phyloP scores from a whole-genome alignment of 768 basidiomycete species.

The Naganishia randhawae region DNA sequence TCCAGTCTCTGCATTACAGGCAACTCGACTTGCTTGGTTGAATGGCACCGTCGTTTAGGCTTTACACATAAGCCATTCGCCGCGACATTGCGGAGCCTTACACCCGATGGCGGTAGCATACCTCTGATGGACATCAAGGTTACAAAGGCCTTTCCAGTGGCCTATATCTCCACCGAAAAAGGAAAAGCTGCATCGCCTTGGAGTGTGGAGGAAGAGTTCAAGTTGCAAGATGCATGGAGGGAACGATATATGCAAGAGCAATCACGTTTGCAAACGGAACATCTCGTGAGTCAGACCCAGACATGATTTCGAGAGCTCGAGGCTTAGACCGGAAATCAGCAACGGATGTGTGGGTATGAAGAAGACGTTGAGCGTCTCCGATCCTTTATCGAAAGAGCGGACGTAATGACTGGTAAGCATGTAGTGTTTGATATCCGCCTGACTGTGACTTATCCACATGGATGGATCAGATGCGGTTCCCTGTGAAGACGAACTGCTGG shows the following conservation, averaged over 20 bases:
- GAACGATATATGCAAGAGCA: constrained; percentile 28
- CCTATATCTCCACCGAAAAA: constrained; percentile 68
- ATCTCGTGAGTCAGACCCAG: neutral
- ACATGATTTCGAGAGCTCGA: neutral
- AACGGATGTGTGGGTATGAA: constrained; percentile 23
- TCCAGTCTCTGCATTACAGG: constrained; percentile 67
- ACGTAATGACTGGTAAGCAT: constrained; percentile 53
- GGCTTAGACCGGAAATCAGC: neutral
- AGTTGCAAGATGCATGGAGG: constrained; percentile 63
- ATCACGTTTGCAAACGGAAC: constrained; percentile 11
- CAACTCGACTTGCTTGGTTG: constrained; percentile 78
- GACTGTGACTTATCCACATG: neutral
- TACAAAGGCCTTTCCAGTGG: constrained; percentile 69
- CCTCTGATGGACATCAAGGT: constrained; percentile 71
- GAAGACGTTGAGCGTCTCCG: constrained; percentile 47
- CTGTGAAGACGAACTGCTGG: constrained; percentile 53
- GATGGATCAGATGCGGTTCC: neutral
- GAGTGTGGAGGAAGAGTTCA: constrained; percentile 66
- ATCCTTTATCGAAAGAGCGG: constrained; percentile 62
- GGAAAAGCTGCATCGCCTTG: constrained; percentile 61
- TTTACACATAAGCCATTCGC: constrained; percentile 64
- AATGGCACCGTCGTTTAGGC: constrained; percentile 86
- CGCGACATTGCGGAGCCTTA: constrained; percentile 72
- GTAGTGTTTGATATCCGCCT: no score
- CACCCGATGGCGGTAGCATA: constrained; percentile 73